Percentiles rank a stretch among this genome's conserved stretches.
These are phyloP conservation scores for Schizophyllum commune DNA, from an alignment of 1,284 basidiomycete species.

Conservation along the genomic window DNA sequence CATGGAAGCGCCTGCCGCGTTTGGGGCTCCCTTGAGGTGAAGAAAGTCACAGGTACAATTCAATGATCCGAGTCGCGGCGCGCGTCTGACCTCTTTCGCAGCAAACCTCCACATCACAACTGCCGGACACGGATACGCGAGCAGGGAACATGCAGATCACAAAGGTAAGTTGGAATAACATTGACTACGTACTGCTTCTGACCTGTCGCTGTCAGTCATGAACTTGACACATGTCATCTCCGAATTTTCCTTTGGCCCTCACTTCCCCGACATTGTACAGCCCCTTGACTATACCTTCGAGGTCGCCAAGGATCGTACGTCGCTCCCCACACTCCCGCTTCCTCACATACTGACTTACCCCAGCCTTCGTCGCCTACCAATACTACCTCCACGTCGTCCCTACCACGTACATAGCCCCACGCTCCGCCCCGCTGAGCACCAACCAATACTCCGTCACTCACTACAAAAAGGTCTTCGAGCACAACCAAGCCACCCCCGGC, in stretches of 20 bases:
- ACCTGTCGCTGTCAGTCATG: constrained; percentile 57
- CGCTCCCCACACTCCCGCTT: background rate
- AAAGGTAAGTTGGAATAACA: constrained; percentile 47
- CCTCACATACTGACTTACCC: background rate
- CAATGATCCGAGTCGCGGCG: background rate
- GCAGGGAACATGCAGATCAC: constrained; percentile 84
- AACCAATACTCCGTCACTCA: constrained; percentile 96
- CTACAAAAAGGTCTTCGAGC: constrained; percentile 73
- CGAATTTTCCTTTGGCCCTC: constrained; percentile 95
- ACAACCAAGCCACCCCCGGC: constrained; percentile 79
- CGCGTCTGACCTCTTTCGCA: constrained; percentile 15
- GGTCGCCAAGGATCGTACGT: constrained; percentile 71
- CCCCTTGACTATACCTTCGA: constrained; percentile 91
- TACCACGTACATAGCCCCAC: constrained; percentile 80
- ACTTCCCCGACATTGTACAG: constrained; percentile 93
- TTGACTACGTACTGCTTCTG: constrained; percentile 1
- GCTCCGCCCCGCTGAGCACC: constrained; percentile 59
- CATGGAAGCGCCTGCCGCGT: constrained; percentile 77
- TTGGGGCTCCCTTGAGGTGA: constrained; percentile 79
- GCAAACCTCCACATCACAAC: constrained; percentile 89
- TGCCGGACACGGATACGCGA: constrained; percentile 89
- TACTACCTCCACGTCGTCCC: constrained; percentile 95
- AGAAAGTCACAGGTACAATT: constrained; percentile 76
- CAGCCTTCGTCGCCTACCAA: constrained; percentile 92
- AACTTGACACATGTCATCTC: constrained; percentile 94